A percentile compares a stretch with the other conserved stretches of the same genome.
Evolutionary conservation across 1,139 yeast genomes (phyloP).

Genomic region (Kodamaea ohmeri): DNA sequence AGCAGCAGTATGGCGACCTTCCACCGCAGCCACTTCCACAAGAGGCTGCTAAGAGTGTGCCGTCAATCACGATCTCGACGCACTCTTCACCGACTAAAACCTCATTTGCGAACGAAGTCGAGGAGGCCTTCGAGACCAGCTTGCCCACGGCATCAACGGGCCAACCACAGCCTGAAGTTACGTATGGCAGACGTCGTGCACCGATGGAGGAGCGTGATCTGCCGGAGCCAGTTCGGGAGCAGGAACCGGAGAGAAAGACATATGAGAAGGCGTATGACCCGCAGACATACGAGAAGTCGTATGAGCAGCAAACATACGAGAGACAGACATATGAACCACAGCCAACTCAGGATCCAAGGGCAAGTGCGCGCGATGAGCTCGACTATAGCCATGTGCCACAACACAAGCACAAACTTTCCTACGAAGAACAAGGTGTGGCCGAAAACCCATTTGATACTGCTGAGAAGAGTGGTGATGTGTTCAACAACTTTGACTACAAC

Average conservation of each 20-base stretch:
- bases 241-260: conserved; percentile 1
- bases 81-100: conserved; percentile 7
- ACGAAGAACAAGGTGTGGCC: conserved; percentile 8
- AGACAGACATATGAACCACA: background rate
- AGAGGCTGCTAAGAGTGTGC: conserved; percentile 11
- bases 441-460: conserved; percentile 18
- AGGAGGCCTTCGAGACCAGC: conserved; percentile 23
- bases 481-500: conserved; percentile 33
- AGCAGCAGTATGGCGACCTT: conserved; percentile 4
- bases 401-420: conserved; percentile 11
- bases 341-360: no score
- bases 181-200: conserved; percentile 24
- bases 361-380: no score
- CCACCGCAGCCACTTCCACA: conserved; percentile 9
- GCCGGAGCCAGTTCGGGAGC: conserved; percentile 6
- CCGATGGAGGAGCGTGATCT: background rate
- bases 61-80: conserved; percentile 13
- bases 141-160: conserved; percentile 39
- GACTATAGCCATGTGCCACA: conserved; percentile 5
- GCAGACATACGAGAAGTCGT: no score
- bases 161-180: conserved; percentile 33
- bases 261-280: background rate
- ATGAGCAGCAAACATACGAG: conserved; percentile 3
- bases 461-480: conserved; percentile 13
- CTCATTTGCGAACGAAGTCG: conserved; percentile 24